These are phyloP conservation scores for Clathrospora elynae DNA, from an alignment of 2,329 filamentous ascomycete species.

Conservation along the genomic window DNA sequence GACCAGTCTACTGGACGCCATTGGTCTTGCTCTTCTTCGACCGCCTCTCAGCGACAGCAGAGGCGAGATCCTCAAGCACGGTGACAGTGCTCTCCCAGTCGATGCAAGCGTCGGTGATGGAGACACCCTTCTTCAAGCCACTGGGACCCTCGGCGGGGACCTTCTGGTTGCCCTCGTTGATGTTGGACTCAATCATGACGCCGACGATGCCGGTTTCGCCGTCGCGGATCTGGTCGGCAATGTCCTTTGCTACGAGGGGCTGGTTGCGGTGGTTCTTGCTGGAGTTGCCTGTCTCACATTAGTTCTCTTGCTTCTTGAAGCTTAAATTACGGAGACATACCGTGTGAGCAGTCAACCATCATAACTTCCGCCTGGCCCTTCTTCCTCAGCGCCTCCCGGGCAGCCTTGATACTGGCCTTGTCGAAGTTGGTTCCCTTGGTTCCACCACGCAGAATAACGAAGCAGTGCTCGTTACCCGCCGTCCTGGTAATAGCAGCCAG, in stretches of 20 bases:
- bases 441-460: slow-evolving; percentile 92
- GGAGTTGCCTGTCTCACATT: slow-evolving; percentile 72
- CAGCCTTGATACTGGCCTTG: slow-evolving; percentile 76
- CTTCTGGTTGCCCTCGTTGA: slow-evolving; percentile 80
- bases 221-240: slow-evolving; percentile 83
- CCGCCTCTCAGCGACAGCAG: slow-evolving; percentile 78
- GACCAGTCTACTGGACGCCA: slow-evolving; percentile 27
- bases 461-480: slow-evolving; percentile 92
- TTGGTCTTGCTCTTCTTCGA: slow-evolving; percentile 47
- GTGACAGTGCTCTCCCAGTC: slow-evolving; percentile 84
- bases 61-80: slow-evolving; percentile 82
- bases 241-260: slow-evolving; percentile 81
- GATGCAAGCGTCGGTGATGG: slow-evolving; percentile 96
- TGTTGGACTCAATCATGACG: slow-evolving; percentile 99
- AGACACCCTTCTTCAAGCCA: slow-evolving; percentile 83
- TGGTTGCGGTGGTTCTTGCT: slow-evolving; percentile 98
- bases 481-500: slow-evolving; percentile 94
- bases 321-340: slow-evolving; percentile 59
- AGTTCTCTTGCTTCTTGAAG: not conserved
- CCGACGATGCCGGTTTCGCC: slow-evolving; percentile 89
- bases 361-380: slow-evolving; percentile 87
- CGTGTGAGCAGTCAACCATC: slow-evolving; percentile 99
- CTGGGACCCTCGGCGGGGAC: slow-evolving; percentile 80
- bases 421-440: slow-evolving; percentile 94
- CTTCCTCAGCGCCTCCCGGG: slow-evolving; percentile 76